These are phyloP conservation scores for Phytophthora quininea DNA, from an alignment of 352 stramenopile species.

Conservation along the genomic window DNA sequence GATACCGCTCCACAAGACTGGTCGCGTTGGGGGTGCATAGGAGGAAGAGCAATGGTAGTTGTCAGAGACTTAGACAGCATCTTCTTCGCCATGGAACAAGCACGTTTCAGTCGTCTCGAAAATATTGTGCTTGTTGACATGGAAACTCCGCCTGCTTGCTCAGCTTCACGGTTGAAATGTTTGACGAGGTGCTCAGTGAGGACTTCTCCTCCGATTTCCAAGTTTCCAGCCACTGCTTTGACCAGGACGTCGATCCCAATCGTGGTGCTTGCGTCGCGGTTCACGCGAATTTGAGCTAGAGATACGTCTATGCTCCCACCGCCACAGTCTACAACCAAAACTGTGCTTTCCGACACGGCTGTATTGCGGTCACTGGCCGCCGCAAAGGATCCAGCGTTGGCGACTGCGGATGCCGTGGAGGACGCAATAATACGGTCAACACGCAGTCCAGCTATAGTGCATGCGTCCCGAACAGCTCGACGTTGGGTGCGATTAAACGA, in stretches of 20 bases:
- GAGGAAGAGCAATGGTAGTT: conserved; percentile 41
- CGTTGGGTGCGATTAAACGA: conserved; percentile 56
- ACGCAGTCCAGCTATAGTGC: conserved; percentile 39
- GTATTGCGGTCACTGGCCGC: conserved; percentile 3
- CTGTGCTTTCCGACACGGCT: conserved; percentile 24
- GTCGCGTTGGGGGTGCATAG: conserved; percentile 19
- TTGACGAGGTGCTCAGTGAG: conserved; percentile 27
- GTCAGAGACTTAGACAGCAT: conserved; percentile 43
- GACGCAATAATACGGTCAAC: conserved; percentile 34
- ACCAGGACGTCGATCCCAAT: conserved; percentile 30
- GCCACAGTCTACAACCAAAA: conserved; percentile 45
- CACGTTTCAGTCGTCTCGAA: conserved; percentile 34
- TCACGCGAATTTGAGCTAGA: conserved; percentile 16
- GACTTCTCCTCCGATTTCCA: conserved; percentile 24
- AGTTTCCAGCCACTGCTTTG: conserved; percentile 16
- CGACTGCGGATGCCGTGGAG: conserved; percentile 45
- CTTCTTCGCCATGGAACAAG: conserved; percentile 47
- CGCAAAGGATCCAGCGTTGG: conserved; percentile 9
- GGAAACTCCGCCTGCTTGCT: background rate
- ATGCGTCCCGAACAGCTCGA: conserved; percentile 44
- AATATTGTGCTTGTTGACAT: conserved; percentile 10
- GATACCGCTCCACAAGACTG: background rate
- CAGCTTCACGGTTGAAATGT: conserved; percentile 21
- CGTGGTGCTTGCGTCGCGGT: conserved; percentile 2
- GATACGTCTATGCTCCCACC: conserved; percentile 39